These are phyloP conservation scores for Leccinum boreale DNA, from an alignment of 768 basidiomycete genomes.

Conservation along the genomic window DNA sequence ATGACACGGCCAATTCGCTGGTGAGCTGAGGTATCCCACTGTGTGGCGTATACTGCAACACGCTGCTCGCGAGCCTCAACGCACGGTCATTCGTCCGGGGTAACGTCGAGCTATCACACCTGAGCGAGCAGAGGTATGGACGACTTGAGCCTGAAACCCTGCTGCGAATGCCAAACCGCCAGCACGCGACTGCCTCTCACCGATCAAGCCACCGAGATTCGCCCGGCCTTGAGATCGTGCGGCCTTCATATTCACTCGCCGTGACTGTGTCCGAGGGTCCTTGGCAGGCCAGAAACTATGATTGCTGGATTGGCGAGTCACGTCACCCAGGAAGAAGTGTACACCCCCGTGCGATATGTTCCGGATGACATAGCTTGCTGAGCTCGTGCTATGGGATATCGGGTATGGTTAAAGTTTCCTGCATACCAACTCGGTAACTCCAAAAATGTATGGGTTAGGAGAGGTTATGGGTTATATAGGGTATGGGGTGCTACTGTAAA, in stretches of 20 bases:
- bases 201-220: not conserved
- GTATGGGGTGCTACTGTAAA: too few species aligned
- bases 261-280: not conserved
- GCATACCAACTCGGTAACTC: too few species aligned
- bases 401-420: too few species aligned
- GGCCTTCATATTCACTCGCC: not conserved
- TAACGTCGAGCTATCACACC: not conserved
- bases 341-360: not conserved
- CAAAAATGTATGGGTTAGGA: too few species aligned
- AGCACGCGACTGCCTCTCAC: not conserved
- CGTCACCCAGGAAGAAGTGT: not conserved
- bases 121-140: not conserved
- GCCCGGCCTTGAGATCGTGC: not conserved
- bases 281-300: not conserved
- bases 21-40: slow-evolving; percentile 12
- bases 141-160: not conserved
- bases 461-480: too few species aligned
- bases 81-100: slow-evolving; percentile 16
- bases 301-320: not conserved
- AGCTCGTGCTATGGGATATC: too few species aligned
- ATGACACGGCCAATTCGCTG: too few species aligned
- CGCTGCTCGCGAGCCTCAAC: slow-evolving; percentile 33
- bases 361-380: not conserved
- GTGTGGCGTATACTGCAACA: slow-evolving; percentile 33
- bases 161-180: not conserved